Conservation (phyloP, 176 grass and related monocot species). For the Phoenix dactylifera region DNA sequence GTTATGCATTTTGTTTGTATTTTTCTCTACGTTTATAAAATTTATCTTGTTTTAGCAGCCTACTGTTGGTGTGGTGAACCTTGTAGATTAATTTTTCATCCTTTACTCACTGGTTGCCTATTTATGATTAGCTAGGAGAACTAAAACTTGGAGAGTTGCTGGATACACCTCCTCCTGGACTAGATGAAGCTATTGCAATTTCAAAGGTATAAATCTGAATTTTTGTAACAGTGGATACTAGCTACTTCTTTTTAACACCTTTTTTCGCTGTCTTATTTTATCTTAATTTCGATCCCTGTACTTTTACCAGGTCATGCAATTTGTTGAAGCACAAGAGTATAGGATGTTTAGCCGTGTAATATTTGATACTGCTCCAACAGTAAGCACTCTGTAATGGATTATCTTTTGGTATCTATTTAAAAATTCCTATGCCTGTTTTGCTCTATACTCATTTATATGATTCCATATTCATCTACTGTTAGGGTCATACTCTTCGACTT, state of each 20-base stretch:
- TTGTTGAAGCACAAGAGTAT: slow-evolving; percentile 79
- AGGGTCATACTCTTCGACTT: slow-evolving; percentile 93
- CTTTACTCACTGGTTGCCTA: slow-evolving; percentile 3
- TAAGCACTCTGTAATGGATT: slow-evolving; percentile 23
- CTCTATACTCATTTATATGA: neutral
- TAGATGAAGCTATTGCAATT: slow-evolving; percentile 99
- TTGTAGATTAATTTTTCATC: too few species aligned
- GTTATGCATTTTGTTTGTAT: too few species aligned
- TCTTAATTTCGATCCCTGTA: slow-evolving; percentile 20
- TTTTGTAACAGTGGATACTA: slow-evolving; percentile 11
- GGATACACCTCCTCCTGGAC: slow-evolving; percentile 82
- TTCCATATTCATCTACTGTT: slow-evolving; percentile 18
- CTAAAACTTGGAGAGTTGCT: slow-evolving; percentile 85
- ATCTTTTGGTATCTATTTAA: too few species aligned
- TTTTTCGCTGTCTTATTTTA: neutral
- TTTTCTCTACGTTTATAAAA: too few species aligned
- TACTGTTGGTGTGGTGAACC: too few species aligned
- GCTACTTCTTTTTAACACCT: neutral
- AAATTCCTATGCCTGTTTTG: too few species aligned
- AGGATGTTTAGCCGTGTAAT: slow-evolving; percentile 92
- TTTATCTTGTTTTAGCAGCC: too few species aligned
- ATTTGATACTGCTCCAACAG: slow-evolving; percentile 93
- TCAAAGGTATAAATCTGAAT: slow-evolving; percentile 48
- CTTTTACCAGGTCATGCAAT: slow-evolving; percentile 76
- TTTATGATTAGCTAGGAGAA: slow-evolving; percentile 61